A percentile compares a stretch with the other conserved stretches of the same genome.
Evolutionary conservation across 2,329 filamentous ascomycete genomes (phyloP).

Genomic region (Paraphoma chrysanthemicola): DNA sequence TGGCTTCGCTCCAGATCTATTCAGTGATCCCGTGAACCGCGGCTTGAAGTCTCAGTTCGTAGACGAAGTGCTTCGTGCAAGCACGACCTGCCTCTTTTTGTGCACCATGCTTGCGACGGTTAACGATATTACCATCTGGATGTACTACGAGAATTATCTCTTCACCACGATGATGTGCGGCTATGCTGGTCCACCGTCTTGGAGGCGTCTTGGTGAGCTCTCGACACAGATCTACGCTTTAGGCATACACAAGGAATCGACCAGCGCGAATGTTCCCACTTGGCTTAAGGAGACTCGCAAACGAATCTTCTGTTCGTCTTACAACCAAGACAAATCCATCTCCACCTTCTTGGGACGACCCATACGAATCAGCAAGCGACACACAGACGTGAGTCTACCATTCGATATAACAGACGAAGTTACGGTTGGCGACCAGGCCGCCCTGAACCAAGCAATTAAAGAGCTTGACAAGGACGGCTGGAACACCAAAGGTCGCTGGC

Average conservation of each 20-base stretch:
- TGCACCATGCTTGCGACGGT: constrained; percentile 47
- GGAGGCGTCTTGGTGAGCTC: constrained; percentile 41
- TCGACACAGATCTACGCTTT: constrained; percentile 40
- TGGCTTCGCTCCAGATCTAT: constrained; percentile 27
- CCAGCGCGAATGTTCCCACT: constrained; percentile 25
- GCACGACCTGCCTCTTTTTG: constrained; percentile 47
- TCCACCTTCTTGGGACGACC: constrained; percentile 45
- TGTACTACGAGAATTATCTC: constrained; percentile 46
- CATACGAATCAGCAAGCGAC: constrained; percentile 36
- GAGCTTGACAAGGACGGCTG: constrained; percentile 36
- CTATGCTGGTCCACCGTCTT: constrained; percentile 42
- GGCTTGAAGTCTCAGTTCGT: constrained; percentile 27
- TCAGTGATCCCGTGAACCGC: constrained; percentile 23
- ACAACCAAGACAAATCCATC: constrained; percentile 41
- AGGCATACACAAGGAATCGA: constrained; percentile 41
- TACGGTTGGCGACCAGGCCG: constrained; percentile 24
- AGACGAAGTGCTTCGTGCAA: constrained; percentile 42
- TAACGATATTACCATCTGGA: constrained; percentile 48
- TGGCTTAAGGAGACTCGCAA: constrained; percentile 40
- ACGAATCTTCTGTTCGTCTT: constrained; percentile 36
- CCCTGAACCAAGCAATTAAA: constrained; percentile 21
- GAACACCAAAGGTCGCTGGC: constrained; percentile 49
- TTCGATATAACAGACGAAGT: constrained; percentile 41
- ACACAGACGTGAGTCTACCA: constrained; percentile 38
- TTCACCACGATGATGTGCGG: constrained; percentile 47